phyloP scores from a whole-genome alignment of 257 asterid genomes.

The Ehretia macrophylla region DNA sequence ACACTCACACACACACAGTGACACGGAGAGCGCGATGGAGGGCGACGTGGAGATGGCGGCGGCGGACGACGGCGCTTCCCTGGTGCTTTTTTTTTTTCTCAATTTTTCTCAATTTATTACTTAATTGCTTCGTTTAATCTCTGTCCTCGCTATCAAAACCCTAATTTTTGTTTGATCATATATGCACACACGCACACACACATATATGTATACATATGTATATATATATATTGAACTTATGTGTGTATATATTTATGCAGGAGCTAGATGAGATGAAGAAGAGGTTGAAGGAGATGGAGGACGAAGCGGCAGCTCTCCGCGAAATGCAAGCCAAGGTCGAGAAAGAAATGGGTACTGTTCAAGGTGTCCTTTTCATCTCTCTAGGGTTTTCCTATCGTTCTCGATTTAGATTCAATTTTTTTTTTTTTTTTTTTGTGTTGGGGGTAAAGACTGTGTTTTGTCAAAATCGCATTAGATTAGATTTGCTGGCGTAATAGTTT shows the following conservation, averaged over 20 bases:
- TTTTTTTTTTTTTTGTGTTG: too few relatives aligned
- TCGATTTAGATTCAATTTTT: too few relatives aligned
- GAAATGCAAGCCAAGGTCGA: conserved; percentile 80
- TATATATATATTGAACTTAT: not conserved
- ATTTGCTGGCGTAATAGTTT: too few relatives aligned
- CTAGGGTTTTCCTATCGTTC: not conserved
- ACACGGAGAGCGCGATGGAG: conserved; percentile 36
- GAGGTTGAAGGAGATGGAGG: conserved; percentile 84
- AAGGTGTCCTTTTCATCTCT: conserved; percentile 48
- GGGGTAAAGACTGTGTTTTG: too few relatives aligned
- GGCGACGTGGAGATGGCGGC: conserved; percentile 72
- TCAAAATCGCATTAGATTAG: too few relatives aligned
- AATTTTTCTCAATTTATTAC: not conserved
- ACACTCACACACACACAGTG: not conserved
- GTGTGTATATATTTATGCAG: conserved; percentile 24
- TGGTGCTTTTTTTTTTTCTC: conserved; percentile 15
- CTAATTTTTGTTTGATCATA: conserved; percentile 23
- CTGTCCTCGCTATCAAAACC: conserved; percentile 23
- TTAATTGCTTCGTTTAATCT: not conserved
- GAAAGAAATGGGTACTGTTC: conserved; percentile 69
- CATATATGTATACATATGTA: not conserved
- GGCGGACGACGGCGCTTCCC: conserved; percentile 40
- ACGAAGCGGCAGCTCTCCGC: conserved; percentile 75
- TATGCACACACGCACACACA: not conserved
- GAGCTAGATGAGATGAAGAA: conserved; percentile 76